Percentiles rank a stretch among this genome's conserved stretches.
Evolutionary conservation across 805 yeast species (phyloP).

Genomic region (Yarrowia osloensis): DNA sequence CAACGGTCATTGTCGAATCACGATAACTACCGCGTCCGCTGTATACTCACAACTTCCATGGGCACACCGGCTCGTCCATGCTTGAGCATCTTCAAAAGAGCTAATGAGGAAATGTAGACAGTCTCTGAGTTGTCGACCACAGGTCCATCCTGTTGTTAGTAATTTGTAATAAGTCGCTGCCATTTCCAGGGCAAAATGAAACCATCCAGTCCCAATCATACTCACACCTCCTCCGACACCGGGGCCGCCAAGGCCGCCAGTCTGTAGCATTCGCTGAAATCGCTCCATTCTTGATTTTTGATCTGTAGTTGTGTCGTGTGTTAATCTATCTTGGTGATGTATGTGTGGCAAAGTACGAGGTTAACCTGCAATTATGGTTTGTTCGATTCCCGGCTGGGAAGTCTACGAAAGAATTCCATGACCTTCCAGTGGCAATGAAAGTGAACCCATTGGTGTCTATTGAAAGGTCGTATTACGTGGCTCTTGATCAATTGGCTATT

Average conservation of each 20-base stretch:
- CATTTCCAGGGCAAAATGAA: background rate
- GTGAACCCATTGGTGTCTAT: too few species aligned
- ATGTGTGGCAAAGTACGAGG: constrained; percentile 31
- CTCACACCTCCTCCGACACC: constrained; percentile 35
- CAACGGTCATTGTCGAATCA: background rate
- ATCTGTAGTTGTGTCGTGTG: constrained; percentile 14
- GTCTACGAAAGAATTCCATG: background rate
- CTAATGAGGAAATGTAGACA: constrained; percentile 92
- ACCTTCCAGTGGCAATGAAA: background rate
- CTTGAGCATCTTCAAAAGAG: constrained; percentile 91
- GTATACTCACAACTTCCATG: constrained; percentile 57
- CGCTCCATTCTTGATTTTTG: constrained; percentile 36
- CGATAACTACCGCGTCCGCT: background rate
- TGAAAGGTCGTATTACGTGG: too few species aligned
- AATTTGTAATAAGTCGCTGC: background rate
- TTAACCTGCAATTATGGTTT: constrained; percentile 1
- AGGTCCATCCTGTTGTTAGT: constrained; percentile 58
- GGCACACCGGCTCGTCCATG: constrained; percentile 83
- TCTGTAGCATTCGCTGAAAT: constrained; percentile 40
- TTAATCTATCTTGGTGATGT: constrained; percentile 19
- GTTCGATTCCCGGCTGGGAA: background rate
- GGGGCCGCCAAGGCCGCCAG: constrained; percentile 40
- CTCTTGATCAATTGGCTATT: too few species aligned
- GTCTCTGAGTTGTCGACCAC: constrained; percentile 95
- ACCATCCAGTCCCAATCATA: constrained; percentile 5